Evolutionary conservation across 345 rosid species (phyloP).

Genomic region (Firmiana major): DNA sequence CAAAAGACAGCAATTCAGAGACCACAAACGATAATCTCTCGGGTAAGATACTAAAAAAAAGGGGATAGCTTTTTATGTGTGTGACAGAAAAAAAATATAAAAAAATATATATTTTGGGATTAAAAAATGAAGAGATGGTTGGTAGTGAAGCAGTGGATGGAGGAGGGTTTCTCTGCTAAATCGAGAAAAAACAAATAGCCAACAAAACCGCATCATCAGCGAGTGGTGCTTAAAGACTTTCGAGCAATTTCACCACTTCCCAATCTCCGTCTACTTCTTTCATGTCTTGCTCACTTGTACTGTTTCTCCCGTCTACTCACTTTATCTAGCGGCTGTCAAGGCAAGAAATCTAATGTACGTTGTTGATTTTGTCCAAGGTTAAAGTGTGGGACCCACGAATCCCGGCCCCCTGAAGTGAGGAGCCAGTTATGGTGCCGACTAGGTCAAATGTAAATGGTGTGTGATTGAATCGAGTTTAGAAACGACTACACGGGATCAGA

Average conservation of each 20-base stretch:
- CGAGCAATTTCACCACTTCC: conserved; percentile 9
- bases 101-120: not conserved
- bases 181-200: conserved; percentile 32
- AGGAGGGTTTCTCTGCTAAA: conserved; percentile 41
- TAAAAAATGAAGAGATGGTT: conserved; percentile 23
- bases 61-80: conserved; percentile 14
- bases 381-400: not conserved
- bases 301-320: not conserved
- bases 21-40: conserved; percentile 22
- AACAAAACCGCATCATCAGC: conserved; percentile 60
- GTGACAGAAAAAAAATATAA: not conserved
- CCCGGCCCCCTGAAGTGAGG: not conserved
- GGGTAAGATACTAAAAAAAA: not conserved
- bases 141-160: conserved; percentile 53
- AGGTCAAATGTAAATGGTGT: not conserved
- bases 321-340: conserved; percentile 12
- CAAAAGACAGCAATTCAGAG: conserved; percentile 31
- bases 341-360: not conserved
- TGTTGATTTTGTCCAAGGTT: not conserved
- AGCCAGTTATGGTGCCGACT: not conserved
- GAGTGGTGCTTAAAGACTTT: conserved; percentile 46
- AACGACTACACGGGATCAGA: not conserved
- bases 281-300: not conserved
- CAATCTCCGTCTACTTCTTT: conserved; percentile 9
- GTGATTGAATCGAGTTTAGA: not conserved